Evolutionary conservation across 176 grass and related monocot species (phyloP).

Genomic region (Aegilops umbellulata): DNA sequence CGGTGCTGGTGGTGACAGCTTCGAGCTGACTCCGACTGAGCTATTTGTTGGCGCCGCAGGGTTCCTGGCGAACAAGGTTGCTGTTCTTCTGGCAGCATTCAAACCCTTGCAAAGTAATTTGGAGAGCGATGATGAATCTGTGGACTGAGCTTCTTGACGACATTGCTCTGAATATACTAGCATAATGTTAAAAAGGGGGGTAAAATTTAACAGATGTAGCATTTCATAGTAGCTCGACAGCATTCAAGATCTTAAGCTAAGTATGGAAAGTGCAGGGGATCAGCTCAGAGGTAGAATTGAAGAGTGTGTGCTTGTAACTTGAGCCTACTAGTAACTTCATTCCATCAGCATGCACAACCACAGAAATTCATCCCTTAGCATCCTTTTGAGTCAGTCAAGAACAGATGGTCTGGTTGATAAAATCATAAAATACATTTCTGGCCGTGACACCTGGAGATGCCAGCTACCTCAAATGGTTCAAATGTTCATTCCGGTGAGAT

Average conservation of each 20-base stretch:
- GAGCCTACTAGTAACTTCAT: neutral
- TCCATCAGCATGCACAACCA: neutral
- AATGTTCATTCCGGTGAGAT: neutral
- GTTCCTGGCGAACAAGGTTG: constrained; percentile 67
- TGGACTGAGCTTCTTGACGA: neutral
- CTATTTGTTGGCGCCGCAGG: constrained; percentile 64
- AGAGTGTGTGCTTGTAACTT: neutral
- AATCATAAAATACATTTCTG: neutral
- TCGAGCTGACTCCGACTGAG: constrained; percentile 54
- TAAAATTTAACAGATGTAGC: neutral
- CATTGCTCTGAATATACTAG: neutral
- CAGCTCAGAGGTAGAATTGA: neutral
- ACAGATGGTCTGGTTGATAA: neutral
- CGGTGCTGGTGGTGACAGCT: constrained; percentile 38
- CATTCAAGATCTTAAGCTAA: neutral
- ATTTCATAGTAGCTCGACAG: neutral
- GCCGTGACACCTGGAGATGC: neutral
- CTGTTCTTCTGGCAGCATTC: constrained; percentile 80
- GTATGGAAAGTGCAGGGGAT: neutral
- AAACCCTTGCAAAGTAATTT: constrained; percentile 67
- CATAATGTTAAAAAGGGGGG: neutral
- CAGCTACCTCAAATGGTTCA: neutral
- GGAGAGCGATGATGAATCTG: constrained; percentile 32
- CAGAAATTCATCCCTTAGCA: neutral
- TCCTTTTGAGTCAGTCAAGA: neutral